Conservation (phyloP, 1,284 basidiomycete genomes). For the Schizophyllum amplum region DNA sequence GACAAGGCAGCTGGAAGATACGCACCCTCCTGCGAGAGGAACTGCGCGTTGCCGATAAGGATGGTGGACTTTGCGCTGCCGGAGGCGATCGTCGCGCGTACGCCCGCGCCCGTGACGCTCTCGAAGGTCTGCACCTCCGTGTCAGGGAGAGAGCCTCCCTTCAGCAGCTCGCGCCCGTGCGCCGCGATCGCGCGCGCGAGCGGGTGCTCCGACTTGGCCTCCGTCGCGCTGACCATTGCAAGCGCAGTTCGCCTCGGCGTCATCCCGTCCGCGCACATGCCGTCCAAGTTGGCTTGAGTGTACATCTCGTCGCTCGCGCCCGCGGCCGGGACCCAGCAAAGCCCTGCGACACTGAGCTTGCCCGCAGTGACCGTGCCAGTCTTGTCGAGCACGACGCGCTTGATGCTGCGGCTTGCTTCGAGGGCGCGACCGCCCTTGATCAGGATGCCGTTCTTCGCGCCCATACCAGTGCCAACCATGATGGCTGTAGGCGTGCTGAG, state of each 20-base stretch:
- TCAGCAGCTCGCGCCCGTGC: constrained; percentile 68
- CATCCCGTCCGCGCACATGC: constrained; percentile 50
- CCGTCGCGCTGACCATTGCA: constrained; percentile 79
- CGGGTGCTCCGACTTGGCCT: constrained; percentile 92
- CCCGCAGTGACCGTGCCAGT: constrained; percentile 96
- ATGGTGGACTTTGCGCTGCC: constrained; percentile 43
- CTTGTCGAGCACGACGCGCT: constrained; percentile 89
- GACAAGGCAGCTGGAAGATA: constrained; percentile 51
- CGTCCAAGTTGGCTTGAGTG: constrained; percentile 35
- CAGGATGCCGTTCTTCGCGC: constrained; percentile 93
- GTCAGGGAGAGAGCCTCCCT: constrained; percentile 29
- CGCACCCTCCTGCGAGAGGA: constrained; percentile 43
- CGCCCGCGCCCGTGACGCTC: constrained; percentile 84
- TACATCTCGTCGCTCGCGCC: constrained; percentile 33
- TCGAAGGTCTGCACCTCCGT: constrained; percentile 65
- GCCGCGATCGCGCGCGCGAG: constrained; percentile 86
- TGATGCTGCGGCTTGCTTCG: constrained; percentile 83
- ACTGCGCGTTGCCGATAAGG: constrained; percentile 70
- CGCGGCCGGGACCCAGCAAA: constrained; percentile 64
- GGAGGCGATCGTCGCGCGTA: constrained; percentile 60
- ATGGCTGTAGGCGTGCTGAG: constrained; percentile 97
- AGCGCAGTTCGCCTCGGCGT: constrained; percentile 61
- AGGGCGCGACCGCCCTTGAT: constrained; percentile 96
- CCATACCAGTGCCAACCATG: constrained; percentile 98
- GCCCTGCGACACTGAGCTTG: constrained; percentile 53